phyloP scores from a whole-genome alignment of 257 asterid species.

The Gentiana macrophylla region DNA sequence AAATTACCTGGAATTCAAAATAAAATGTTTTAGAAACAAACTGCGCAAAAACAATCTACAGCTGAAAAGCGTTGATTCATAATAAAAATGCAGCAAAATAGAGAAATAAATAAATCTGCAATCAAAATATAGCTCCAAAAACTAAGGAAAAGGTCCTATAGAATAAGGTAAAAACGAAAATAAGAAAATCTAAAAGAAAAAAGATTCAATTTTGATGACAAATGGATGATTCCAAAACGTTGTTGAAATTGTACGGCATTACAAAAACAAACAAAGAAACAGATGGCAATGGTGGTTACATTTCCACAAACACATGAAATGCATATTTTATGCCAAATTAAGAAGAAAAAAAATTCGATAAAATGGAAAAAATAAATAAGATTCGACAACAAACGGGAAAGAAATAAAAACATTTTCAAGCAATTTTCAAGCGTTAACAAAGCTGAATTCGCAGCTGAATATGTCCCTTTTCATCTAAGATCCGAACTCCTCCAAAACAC shows the following conservation, averaged over 20 bases:
- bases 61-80: neutral
- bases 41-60: neutral
- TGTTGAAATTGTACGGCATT: neutral
- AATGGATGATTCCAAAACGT: neutral
- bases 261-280: neutral
- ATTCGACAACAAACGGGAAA: neutral
- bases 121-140: neutral
- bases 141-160: neutral
- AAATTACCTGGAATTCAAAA: conserved; percentile 26
- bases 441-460: too few relatives aligned
- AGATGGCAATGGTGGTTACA: neutral
- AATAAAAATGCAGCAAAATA: neutral
- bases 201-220: too few relatives aligned
- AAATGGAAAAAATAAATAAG: neutral
- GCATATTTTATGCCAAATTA: neutral
- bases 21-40: conserved; percentile 1
- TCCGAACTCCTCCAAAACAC: conserved; percentile 1
- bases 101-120: neutral
- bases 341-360: neutral
- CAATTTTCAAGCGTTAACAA: too few relatives aligned
- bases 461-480: neutral
- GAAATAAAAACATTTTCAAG: neutral
- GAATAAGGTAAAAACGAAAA: neutral
- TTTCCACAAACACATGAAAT: conserved; percentile 1
- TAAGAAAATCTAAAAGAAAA: neutral